phyloP scores from a whole-genome alignment of 2,329 filamentous ascomycete genomes.

The Cryphonectria radicalis region DNA sequence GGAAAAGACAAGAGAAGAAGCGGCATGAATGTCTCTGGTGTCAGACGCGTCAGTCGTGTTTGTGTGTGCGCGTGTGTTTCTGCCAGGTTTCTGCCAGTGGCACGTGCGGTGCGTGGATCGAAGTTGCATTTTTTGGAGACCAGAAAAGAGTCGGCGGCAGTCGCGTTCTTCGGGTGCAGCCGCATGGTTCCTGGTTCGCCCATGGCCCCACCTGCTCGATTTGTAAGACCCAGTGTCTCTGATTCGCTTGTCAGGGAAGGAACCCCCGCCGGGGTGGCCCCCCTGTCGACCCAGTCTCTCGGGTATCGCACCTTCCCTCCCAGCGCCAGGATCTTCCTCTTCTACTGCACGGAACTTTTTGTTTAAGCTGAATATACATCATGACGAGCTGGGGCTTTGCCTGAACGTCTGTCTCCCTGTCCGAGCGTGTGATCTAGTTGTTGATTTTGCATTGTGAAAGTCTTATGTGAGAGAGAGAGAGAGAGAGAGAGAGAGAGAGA shows the following conservation, averaged over 20 bases:
- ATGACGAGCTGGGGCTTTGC: no score
- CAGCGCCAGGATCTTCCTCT: not conserved
- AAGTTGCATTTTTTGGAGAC: not conserved
- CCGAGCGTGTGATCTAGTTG: not conserved
- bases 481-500: not conserved
- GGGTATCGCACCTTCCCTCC: slow-evolving; percentile 5
- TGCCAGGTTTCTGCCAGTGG: no score
- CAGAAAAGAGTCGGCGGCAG: not conserved
- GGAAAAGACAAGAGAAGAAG: not conserved
- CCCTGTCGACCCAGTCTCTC: slow-evolving; percentile 13
- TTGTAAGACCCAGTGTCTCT: slow-evolving; percentile 1
- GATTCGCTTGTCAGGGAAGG: slow-evolving; percentile 2
- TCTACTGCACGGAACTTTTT: not conserved
- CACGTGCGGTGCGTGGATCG: not conserved
- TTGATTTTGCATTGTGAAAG: not conserved
- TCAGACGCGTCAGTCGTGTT: not conserved
- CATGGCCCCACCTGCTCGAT: slow-evolving; percentile 15
- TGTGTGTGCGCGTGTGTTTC: not conserved
- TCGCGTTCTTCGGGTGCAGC: slow-evolving; percentile 8
- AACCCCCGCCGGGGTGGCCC: not conserved
- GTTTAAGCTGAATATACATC: no score
- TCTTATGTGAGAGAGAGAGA: not conserved
- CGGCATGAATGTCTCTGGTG: not conserved
- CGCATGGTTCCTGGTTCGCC: slow-evolving; percentile 2
- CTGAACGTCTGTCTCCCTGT: not conserved